These are phyloP conservation scores for Annona squamosa DNA, from an alignment of 164 flowering plant genomes.

Conservation along the genomic window DNA sequence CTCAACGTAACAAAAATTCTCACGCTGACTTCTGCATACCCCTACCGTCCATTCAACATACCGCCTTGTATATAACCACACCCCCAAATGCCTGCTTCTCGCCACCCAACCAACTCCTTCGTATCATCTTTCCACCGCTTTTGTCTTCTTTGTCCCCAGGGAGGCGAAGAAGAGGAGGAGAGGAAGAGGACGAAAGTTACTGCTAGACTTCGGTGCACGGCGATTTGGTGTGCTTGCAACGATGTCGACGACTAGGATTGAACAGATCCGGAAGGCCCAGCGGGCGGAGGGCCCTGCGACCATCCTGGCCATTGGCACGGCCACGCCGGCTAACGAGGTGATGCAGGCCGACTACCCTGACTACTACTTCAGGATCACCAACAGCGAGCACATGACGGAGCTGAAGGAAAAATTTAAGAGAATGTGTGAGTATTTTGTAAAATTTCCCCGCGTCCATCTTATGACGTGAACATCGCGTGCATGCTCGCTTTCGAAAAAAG, in stretches of 20 bases:
- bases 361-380: constrained; percentile 27
- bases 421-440: constrained; percentile 14
- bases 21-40: no score
- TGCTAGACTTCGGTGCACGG: neutral
- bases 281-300: constrained; percentile 23
- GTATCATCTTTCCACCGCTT: neutral
- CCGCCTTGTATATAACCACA: neutral
- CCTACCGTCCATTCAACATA: constrained; percentile 11
- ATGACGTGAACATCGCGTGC: no score
- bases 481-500: no score
- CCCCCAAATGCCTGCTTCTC: neutral
- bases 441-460: no score
- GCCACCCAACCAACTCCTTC: neutral
- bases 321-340: constrained; percentile 20
- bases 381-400: constrained; percentile 26
- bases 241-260: neutral
- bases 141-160: neutral
- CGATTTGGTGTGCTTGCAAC: neutral
- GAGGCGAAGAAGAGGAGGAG: neutral
- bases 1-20: no score
- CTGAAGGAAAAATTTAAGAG: constrained; percentile 25
- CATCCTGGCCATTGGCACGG: constrained; percentile 25
- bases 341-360: constrained; percentile 24
- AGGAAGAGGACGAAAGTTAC: neutral
- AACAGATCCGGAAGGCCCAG: constrained; percentile 17